phyloP scores from a whole-genome alignment of 805 yeast genomes.

The Nakazawaea ernobii region DNA sequence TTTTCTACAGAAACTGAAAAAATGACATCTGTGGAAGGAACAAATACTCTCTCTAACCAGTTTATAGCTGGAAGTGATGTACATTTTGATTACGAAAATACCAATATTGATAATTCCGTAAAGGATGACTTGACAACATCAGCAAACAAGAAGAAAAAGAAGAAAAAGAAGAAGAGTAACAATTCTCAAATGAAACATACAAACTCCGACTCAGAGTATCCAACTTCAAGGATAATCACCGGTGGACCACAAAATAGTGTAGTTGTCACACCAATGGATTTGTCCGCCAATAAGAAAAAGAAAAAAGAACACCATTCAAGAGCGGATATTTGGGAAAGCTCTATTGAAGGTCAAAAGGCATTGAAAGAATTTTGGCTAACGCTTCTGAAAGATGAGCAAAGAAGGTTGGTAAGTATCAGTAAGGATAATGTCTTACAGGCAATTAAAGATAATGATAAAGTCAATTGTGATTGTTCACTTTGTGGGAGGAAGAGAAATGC shows the following conservation, averaged over 20 bases:
- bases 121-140: background rate
- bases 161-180: slow-evolving; percentile 12
- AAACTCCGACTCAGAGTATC: slow-evolving; percentile 59
- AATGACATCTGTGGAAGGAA: slow-evolving; percentile 5
- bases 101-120: background rate
- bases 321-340: slow-evolving; percentile 37
- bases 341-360: slow-evolving; percentile 45
- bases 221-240: slow-evolving; percentile 64
- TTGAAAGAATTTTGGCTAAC: slow-evolving; percentile 62
- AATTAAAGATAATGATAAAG: slow-evolving; percentile 54
- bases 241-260: slow-evolving; percentile 67
- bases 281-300: background rate
- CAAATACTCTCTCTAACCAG: slow-evolving; percentile 12
- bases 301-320: slow-evolving; percentile 1
- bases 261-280: slow-evolving; percentile 51
- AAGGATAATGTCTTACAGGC: slow-evolving; percentile 62
- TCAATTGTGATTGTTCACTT: slow-evolving; percentile 62
- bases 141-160: slow-evolving; percentile 15
- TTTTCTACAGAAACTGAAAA: background rate
- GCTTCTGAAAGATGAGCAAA: slow-evolving; percentile 53
- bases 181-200: slow-evolving; percentile 38
- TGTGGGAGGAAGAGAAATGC: slow-evolving; percentile 73
- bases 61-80: slow-evolving; percentile 25
- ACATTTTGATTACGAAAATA: slow-evolving; percentile 21
- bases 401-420: slow-evolving; percentile 57